These are phyloP conservation scores for Neurospora terricola DNA, from an alignment of 495 filamentous ascomycete genomes.

Conservation along the genomic window DNA sequence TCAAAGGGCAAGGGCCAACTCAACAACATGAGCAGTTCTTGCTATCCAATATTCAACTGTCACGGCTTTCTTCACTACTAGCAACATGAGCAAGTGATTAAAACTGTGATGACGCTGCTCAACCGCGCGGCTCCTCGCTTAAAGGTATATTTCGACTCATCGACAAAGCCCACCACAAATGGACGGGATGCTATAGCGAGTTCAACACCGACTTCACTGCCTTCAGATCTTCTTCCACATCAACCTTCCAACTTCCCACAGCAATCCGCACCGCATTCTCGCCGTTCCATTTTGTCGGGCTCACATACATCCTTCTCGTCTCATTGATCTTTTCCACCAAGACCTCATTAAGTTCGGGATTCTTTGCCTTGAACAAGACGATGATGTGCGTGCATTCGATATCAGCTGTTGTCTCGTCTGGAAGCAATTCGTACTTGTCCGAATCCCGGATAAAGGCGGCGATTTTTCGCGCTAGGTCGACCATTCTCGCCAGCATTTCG, in stretches of 20 bases:
- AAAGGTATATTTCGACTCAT: not conserved
- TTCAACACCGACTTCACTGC: constrained; percentile 41
- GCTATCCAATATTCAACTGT: not conserved
- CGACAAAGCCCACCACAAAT: not conserved
- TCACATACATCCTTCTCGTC: constrained; percentile 68
- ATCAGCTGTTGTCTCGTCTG: constrained; percentile 22
- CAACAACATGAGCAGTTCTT: not conserved
- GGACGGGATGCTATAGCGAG: not conserved
- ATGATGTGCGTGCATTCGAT: constrained; percentile 53
- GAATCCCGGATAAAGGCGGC: constrained; percentile 49
- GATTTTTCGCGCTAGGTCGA: constrained; percentile 57
- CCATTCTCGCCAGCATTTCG: constrained; percentile 62
- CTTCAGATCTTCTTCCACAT: constrained; percentile 44
- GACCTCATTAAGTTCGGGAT: constrained; percentile 52
- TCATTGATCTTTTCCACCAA: constrained; percentile 64
- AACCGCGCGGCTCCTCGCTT: not conserved
- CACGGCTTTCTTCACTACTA: not conserved
- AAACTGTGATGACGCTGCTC: not conserved
- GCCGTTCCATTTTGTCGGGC: constrained; percentile 68
- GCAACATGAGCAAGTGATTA: not conserved
- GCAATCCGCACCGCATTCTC: constrained; percentile 67
- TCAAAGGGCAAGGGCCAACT: not conserved
- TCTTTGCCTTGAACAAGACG: constrained; percentile 70
- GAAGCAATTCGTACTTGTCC: constrained; percentile 55
- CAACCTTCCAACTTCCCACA: constrained; percentile 71